A percentile compares a stretch with the other conserved stretches of the same genome.
These are phyloP conservation scores for Aspergillus vadensis DNA, from an alignment of 2,329 filamentous ascomycete species.

Conservation along the genomic window DNA sequence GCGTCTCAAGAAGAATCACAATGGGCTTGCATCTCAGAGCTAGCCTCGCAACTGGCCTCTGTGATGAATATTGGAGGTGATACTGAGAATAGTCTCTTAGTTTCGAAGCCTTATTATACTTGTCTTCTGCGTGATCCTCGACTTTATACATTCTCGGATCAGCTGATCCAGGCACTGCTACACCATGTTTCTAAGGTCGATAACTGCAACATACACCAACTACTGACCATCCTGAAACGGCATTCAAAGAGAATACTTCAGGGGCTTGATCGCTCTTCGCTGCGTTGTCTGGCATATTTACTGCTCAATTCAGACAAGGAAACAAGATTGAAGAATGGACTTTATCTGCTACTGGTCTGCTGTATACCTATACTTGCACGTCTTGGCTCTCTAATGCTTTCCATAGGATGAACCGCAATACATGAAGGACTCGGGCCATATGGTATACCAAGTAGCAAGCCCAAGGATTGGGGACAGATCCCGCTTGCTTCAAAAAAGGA, in stretches of 20 bases:
- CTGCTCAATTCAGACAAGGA: conserved; percentile 17
- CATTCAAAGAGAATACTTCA: not conserved
- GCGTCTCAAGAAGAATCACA: not conserved
- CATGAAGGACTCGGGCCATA: not conserved
- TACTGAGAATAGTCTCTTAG: not conserved
- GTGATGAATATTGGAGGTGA: not conserved
- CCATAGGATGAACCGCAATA: conserved; percentile 16
- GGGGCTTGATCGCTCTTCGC: conserved; percentile 12
- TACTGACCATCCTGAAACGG: conserved; percentile 8
- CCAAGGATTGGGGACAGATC: not conserved
- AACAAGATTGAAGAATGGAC: conserved; percentile 13
- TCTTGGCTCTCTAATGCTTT: conserved; percentile 8
- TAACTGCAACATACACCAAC: not conserved
- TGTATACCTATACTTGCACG: not conserved
- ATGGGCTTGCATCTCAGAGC: conserved; percentile 6
- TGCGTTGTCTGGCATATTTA: conserved; percentile 18
- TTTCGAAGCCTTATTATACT: conserved; percentile 4
- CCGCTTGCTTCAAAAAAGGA: conserved; percentile 3
- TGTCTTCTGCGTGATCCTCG: conserved; percentile 3
- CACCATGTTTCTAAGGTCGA: not conserved
- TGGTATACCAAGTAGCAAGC: conserved; percentile 5
- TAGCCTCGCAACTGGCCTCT: conserved; percentile 10
- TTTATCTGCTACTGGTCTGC: conserved; percentile 24
- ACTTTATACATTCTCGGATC: conserved; percentile 7
- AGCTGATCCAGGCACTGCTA: conserved; percentile 12